phyloP scores from a whole-genome alignment of 1,139 yeast species.

The Wickerhamomyces sp. region DNA sequence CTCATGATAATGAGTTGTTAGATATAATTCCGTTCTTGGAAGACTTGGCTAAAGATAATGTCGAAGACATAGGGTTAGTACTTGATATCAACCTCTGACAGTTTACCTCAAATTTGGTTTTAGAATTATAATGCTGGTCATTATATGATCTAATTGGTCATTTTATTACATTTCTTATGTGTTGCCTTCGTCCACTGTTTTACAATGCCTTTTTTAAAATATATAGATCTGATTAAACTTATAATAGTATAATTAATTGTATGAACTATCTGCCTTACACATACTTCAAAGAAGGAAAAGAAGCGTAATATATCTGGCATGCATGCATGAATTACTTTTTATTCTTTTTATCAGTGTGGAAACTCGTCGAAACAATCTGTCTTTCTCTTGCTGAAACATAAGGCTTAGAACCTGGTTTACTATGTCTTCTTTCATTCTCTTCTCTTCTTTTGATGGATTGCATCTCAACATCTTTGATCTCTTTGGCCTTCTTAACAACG shows the following conservation, averaged over 20 bases:
- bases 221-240: neutral
- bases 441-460: slow-evolving; percentile 75
- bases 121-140: neutral
- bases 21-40: slow-evolving; percentile 89
- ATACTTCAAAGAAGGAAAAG: too few relatives aligned
- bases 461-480: slow-evolving; percentile 73
- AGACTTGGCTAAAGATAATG: slow-evolving; percentile 63
- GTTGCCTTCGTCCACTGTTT: neutral
- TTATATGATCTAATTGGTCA: neutral
- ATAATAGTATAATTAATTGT: neutral
- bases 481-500: slow-evolving; percentile 82
- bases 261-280: too few relatives aligned
- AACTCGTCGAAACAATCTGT: slow-evolving; percentile 81
- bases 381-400: slow-evolving; percentile 70
- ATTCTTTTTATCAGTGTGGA: slow-evolving; percentile 34
- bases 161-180: neutral
- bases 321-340: too few relatives aligned
- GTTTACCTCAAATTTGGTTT: neutral
- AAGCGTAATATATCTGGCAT: too few relatives aligned
- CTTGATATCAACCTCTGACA: slow-evolving; percentile 62
- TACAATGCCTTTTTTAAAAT: neutral
- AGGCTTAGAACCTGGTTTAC: slow-evolving; percentile 64
- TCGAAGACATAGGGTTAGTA: slow-evolving; percentile 79
- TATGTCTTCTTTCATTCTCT: slow-evolving; percentile 74
- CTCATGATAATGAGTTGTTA: slow-evolving; percentile 90